Percentiles rank a stretch among this genome's conserved stretches.
Conservation (phyloP, 495 filamentous ascomycete genomes). For the Pyrenula massariospora region DNA sequence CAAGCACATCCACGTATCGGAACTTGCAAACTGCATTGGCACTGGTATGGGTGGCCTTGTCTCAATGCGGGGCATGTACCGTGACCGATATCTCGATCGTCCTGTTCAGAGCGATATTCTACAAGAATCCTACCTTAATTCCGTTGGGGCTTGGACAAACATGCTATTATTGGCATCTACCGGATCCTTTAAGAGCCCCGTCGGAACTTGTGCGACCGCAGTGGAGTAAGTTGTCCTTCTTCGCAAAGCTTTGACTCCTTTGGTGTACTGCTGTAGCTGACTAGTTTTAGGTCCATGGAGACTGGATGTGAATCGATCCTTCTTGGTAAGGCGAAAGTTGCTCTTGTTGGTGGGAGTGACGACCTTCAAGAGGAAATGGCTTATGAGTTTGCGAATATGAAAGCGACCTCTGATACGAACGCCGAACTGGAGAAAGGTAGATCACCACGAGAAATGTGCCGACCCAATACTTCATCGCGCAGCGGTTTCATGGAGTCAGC, state of each 20-base stretch:
- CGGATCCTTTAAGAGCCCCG: conserved; percentile 97
- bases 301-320: conserved; percentile 97
- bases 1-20: conserved; percentile 96
- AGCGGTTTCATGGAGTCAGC: conserved; percentile 99
- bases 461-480: conserved; percentile 89
- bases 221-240: too few relatives aligned
- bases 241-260: too few relatives aligned
- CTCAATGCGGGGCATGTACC: conserved; percentile 94
- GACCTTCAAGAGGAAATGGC: conserved; percentile 99
- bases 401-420: conserved; percentile 91
- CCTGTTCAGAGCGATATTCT: conserved; percentile 98
- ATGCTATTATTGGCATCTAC: conserved; percentile 96
- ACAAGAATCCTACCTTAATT: conserved; percentile 99
- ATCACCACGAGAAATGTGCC: conserved; percentile 94
- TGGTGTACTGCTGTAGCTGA: too few relatives aligned
- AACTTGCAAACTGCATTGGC: conserved; percentile 96
- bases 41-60: conserved; percentile 92
- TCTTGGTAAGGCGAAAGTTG: conserved; percentile 91
- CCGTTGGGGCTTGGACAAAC: conserved; percentile 98
- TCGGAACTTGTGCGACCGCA: conserved; percentile 93
- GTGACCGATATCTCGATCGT: conserved; percentile 90
- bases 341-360: conserved; percentile 96
- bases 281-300: too few relatives aligned
- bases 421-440: conserved; percentile 92
- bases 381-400: conserved; percentile 99